Percentiles rank a stretch among this genome's conserved stretches.
Conservation (phyloP, 2,329 filamentous ascomycete genomes). For the Neofusicoccum umdonicola region DNA sequence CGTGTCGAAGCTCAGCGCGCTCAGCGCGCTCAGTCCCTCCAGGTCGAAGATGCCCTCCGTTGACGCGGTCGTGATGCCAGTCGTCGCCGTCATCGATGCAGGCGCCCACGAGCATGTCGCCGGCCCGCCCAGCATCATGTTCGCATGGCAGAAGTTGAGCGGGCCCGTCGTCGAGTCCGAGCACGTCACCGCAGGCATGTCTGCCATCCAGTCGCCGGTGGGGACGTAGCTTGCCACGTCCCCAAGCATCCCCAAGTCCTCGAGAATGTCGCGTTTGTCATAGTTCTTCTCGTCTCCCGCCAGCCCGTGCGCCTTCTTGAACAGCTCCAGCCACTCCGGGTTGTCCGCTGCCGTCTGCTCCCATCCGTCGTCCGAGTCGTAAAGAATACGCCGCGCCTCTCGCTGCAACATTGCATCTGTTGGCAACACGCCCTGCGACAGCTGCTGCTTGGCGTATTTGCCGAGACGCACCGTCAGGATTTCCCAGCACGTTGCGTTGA, state of each 20-base stretch:
- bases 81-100: slow-evolving; percentile 7
- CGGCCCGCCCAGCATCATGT: slow-evolving; percentile 17
- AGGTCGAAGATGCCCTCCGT: slow-evolving; percentile 1
- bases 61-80: neutral
- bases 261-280: slow-evolving; percentile 29
- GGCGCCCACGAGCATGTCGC: neutral
- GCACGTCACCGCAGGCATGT: neutral
- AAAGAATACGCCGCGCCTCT: slow-evolving; percentile 48
- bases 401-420: slow-evolving; percentile 52
- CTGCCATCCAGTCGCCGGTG: neutral
- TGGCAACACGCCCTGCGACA: slow-evolving; percentile 37
- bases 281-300: slow-evolving; percentile 18
- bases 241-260: slow-evolving; percentile 26
- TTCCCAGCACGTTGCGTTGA: slow-evolving; percentile 48
- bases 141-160: neutral
- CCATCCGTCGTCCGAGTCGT: slow-evolving; percentile 50
- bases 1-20: neutral
- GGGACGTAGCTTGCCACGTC: neutral
- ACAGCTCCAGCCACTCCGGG: slow-evolving; percentile 48
- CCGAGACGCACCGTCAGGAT: slow-evolving; percentile 48
- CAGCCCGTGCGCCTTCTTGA: slow-evolving; percentile 50
- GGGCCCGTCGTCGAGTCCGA: neutral
- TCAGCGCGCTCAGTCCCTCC: slow-evolving; percentile 5
- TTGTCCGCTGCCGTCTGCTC: slow-evolving; percentile 43
- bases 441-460: slow-evolving; percentile 42